These are phyloP conservation scores for Penicillium canescens DNA, from an alignment of 495 filamentous ascomycete genomes.

Conservation along the genomic window DNA sequence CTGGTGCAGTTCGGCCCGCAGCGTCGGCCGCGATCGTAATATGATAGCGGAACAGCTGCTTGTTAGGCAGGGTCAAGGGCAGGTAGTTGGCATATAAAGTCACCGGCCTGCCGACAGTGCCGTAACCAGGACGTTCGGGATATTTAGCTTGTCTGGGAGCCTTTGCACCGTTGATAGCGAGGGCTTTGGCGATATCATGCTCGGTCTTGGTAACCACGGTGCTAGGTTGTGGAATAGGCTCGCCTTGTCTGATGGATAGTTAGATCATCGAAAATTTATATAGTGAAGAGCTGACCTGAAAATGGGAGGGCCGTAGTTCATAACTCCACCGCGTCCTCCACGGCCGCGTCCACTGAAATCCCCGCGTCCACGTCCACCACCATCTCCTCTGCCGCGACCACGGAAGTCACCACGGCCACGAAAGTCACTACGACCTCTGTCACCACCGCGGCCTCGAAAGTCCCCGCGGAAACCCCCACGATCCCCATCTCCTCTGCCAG, in stretches of 20 bases:
- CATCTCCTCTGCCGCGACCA: conserved; percentile 16
- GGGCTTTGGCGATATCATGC: conserved; percentile 23
- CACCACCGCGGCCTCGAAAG: not conserved
- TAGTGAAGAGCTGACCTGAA: conserved; percentile 21
- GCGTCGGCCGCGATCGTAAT: conserved; percentile 26
- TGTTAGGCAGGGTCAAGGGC: conserved; percentile 42
- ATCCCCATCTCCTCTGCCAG: not conserved
- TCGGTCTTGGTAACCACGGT: conserved; percentile 32
- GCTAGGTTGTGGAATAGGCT: conserved; percentile 21
- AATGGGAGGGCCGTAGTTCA: conserved; percentile 24
- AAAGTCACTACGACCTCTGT: conserved; percentile 21
- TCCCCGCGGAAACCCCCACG: conserved; percentile 9
- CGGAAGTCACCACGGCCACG: conserved; percentile 12
- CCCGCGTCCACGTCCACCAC: conserved; percentile 12
- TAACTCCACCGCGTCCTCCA: conserved; percentile 9
- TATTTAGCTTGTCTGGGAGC: conserved; percentile 15
- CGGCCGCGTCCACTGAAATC: conserved; percentile 10
- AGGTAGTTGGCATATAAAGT: conserved; percentile 68
- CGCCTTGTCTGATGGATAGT: conserved; percentile 18
- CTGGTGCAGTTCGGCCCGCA: conserved; percentile 31
- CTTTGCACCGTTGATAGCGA: conserved; percentile 22
- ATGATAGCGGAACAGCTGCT: conserved; percentile 38
- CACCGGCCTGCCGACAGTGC: conserved; percentile 50
- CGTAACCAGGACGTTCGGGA: conserved; percentile 59
- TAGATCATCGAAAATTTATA: not conserved